A percentile compares a stretch with the other conserved stretches of the same genome.
Conservation (phyloP, 805 yeast genomes). For the Aciculoconidium aculeatum region DNA sequence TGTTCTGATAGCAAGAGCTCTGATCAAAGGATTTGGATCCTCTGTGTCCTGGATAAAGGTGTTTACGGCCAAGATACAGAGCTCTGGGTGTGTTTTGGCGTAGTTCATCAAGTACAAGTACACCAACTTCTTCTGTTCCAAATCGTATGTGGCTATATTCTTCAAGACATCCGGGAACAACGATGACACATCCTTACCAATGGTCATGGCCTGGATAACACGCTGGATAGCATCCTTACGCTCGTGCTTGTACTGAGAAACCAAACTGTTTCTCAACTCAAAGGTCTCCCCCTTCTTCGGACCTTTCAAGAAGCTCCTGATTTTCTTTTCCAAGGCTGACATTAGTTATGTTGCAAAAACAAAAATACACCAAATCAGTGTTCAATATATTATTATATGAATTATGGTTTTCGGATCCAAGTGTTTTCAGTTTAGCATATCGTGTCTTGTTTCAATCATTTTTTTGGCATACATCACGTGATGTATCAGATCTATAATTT, state of each 20-base stretch:
- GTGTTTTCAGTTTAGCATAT: too few relatives aligned
- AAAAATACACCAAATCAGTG: constrained; percentile 1
- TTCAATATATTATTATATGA: too few relatives aligned
- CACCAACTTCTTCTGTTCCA: constrained; percentile 94
- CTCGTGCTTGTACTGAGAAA: constrained; percentile 90
- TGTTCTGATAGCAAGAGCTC: constrained; percentile 95
- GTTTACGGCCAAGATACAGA: constrained; percentile 92
- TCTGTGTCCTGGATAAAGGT: constrained; percentile 89
- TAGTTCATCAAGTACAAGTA: constrained; percentile 94
- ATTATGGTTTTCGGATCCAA: too few relatives aligned
- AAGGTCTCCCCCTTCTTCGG: constrained; percentile 70
- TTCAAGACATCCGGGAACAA: constrained; percentile 94
- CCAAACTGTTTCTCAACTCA: constrained; percentile 85
- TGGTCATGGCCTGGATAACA: constrained; percentile 96
- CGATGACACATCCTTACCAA: constrained; percentile 93
- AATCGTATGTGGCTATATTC: constrained; percentile 93
- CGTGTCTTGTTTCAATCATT: too few relatives aligned
- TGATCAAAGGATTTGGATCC: constrained; percentile 92
- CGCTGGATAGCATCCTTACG: constrained; percentile 95
- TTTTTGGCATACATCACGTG: too few relatives aligned
- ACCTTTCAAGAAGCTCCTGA: constrained; percentile 37
- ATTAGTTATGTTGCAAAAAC: constrained; percentile 1
- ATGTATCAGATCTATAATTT: too few relatives aligned
- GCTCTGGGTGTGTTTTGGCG: constrained; percentile 93
- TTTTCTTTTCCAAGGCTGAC: constrained; percentile 32